Base-by-base conservation (phyloP, 495 filamentous ascomycete species). In the Cladorrhinum samala region DNA sequence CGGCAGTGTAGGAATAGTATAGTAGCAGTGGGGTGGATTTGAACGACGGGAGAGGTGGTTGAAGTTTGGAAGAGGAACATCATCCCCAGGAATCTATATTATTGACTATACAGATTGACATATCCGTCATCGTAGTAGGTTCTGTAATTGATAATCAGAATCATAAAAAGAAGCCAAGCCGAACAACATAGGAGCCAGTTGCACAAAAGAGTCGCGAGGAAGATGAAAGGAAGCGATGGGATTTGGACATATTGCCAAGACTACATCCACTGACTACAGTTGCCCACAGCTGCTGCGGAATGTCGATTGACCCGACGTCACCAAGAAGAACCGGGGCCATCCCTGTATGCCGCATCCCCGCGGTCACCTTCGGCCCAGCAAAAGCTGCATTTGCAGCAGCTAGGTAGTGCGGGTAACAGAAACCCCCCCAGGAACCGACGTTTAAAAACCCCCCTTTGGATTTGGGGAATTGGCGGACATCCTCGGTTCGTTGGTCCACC, bases 1-100 rank as follows among this genome's bases (percentile, higher is more conserved):
- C 27, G n/a, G n/a, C n/a, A n/a, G n/a, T n/a, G n/a, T n/a, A n/a
- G n/a, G n/a, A n/a, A n/a, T n/a, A n/a, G n/a, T n/a, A n/a, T n/a
- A n/a, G n/a, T n/a, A n/a, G n/a, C n/a, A n/a, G n/a, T 33, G 46
- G 84, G 86, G 72, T 91, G 87, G 30, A 81, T 83, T 65, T 87
- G 85, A 25, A 91, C 88, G 46, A 89, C 90, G 82, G 77, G 93
- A n/a, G n/a, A n/a, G n/a, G n/a, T n/a, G n/a, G n/a, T n/a, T n/a
- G n/a, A n/a, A n/a, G n/a, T n/a, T n/a, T n/a, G n/a, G n/a, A n/a
- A n/a, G n/a, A n/a, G n/a, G n/a, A n/a, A n/a, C n/a, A n/a, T n/a
- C n/a, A n/a, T n/a, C n/a, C n/a, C n/a, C n/a, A n/a, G n/a, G n/a
- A n/a, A n/a, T n/a, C n/a, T n/a, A n/a, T n/a, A n/a, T n/a, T n/a